Evolutionary conservation across 805 yeast species (phyloP), one percentile per base, ranked within the genome.

Genomic region (Spathaspora gorwiae): DNA sequence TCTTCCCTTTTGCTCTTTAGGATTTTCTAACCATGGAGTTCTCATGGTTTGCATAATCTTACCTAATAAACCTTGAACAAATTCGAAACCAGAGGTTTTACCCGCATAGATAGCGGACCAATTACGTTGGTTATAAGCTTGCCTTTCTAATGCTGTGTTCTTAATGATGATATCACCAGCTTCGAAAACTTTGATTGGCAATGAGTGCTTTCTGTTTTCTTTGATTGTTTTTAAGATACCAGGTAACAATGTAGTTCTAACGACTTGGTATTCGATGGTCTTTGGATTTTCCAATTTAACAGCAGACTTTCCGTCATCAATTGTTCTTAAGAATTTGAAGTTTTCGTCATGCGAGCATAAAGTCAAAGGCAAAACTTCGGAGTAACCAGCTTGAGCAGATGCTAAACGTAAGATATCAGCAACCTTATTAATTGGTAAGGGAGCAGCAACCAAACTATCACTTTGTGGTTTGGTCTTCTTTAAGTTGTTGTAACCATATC

Each of bases 301-400:
- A 30, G 90, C 98, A 42, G 69, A 71, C n/a, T 81, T 78, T 56
- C 76, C 78, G 57, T 87, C 89, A 64, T 92, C 97, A 36, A 61
- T 61, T 42, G 76, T 73, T 64, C 88, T 83, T 62, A 94, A 76
- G 72, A 80, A 90, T 64, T 80, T 84, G 78, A 90, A 94, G 73
- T 94, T 94, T 75, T 94, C 99, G 63, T 90, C 97, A 55, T 90
- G 97, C 30, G 98, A 90, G 64, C 97, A 87, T 61, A 94, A 75
- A 26, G 97, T 94, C 64, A 94, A 78, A 35, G 99, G 97, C 82
- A 94, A 72, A 41, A 90, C 97, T 72, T 94, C 99, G 47, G 83
- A 70, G 94, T 96, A 94, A 35, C 97, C 96, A 13, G 96, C 83
- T 73, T 89, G 96, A 27, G 98, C 86, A 31, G 95, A 81, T 38